Percentiles rank a stretch among this genome's conserved stretches.
phyloP scores from a whole-genome alignment of 805 yeast genomes.

The Lachancea meyersii region DNA sequence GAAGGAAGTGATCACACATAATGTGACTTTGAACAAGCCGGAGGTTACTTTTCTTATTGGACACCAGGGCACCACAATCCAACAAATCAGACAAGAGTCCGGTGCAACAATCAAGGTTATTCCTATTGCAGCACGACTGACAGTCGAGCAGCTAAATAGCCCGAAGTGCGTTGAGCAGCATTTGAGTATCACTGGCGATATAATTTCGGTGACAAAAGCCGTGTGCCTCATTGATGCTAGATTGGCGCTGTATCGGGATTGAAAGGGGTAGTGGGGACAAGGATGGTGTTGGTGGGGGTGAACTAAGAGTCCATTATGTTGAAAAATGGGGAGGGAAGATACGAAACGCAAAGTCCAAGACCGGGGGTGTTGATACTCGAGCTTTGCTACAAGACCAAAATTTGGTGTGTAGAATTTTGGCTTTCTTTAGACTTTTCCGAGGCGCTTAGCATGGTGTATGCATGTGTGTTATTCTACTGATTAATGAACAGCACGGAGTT shows the following conservation, averaged over 20 bases:
- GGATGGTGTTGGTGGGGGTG: not conserved
- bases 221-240: slow-evolving; percentile 24
- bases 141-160: slow-evolving; percentile 11
- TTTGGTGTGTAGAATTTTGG: too few relatives aligned
- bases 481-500: too few relatives aligned
- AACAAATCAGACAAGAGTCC: slow-evolving; percentile 31
- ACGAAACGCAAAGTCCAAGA: too few relatives aligned
- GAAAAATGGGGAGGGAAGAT: too few relatives aligned
- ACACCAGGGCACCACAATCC: slow-evolving; percentile 36
- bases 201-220: slow-evolving; percentile 24
- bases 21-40: slow-evolving; percentile 20
- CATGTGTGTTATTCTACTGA: too few relatives aligned
- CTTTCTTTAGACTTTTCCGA: too few relatives aligned
- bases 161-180: slow-evolving; percentile 21
- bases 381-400: too few relatives aligned
- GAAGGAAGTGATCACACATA: not conserved
- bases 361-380: too few relatives aligned
- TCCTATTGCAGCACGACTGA: slow-evolving; percentile 24
- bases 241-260: slow-evolving; percentile 16
- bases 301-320: too few relatives aligned
- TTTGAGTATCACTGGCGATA: slow-evolving; percentile 30
- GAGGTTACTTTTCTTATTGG: slow-evolving; percentile 43
- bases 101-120: slow-evolving; percentile 38
- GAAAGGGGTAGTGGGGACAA: too few relatives aligned
- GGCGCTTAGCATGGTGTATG: too few relatives aligned